phyloP scores from a whole-genome alignment of 2,329 filamentous ascomycete species.

The Fusarium pseudoanthophilum region DNA sequence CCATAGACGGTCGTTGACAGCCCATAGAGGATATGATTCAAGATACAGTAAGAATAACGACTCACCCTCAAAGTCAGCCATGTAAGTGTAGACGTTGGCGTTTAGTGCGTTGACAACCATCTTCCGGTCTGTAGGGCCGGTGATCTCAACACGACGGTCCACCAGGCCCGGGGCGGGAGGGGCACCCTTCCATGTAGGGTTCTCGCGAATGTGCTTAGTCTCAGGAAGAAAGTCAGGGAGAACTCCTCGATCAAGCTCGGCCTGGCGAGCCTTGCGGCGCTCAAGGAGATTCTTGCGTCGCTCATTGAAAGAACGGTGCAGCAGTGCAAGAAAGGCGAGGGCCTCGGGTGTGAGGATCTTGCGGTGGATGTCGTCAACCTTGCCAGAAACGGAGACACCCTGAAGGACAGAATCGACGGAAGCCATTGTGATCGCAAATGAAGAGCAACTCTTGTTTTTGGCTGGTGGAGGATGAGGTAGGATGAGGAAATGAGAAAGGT shows the following conservation, averaged over 20 bases:
- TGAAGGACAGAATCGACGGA: conserved; percentile 81
- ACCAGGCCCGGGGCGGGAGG: conserved; percentile 90
- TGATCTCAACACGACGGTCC: conserved; percentile 96
- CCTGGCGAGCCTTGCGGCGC: conserved; percentile 85
- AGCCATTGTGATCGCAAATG: conserved; percentile 62
- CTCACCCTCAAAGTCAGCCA: conserved; percentile 98
- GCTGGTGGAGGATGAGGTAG: conserved; percentile 3
- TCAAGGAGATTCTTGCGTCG: conserved; percentile 90
- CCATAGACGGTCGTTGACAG: not conserved
- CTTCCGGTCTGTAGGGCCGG: conserved; percentile 95
- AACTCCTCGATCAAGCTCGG: conserved; percentile 89
- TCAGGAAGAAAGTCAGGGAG: conserved; percentile 95
- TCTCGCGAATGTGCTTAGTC: conserved; percentile 94
- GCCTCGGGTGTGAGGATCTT: conserved; percentile 94
- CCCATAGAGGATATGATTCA: not conserved
- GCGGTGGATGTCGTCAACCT: conserved; percentile 79
- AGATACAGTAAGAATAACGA: conserved; percentile 1
- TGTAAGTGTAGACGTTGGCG: conserved; percentile 97
- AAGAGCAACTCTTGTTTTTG: not conserved
- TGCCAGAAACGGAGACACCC: conserved; percentile 87
- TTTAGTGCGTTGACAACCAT: conserved; percentile 99
- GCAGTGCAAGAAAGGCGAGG: conserved; percentile 88
- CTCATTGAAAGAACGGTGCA: conserved; percentile 93
- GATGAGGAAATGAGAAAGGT: not conserved
- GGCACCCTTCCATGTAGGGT: conserved; percentile 92